Conservation (phyloP, 257 asterid species). For the Handroanthus guayacan region DNA sequence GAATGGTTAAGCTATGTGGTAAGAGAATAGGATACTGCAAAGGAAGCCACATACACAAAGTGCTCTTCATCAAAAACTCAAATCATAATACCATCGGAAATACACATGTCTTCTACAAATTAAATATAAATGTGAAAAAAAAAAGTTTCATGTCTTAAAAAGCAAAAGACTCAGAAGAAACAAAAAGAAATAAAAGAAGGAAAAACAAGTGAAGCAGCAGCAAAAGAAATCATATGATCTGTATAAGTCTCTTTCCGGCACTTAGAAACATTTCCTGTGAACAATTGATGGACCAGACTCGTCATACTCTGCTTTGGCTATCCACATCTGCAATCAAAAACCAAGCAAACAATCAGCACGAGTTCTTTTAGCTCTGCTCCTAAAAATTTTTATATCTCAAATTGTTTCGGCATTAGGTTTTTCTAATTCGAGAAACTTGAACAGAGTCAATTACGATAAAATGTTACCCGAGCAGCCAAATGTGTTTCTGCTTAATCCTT, state of each 20-base stretch:
- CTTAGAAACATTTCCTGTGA: conserved; percentile 69
- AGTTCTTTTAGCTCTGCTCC: neutral
- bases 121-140: conserved; percentile 37
- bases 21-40: neutral
- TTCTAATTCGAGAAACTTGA: no score
- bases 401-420: no score
- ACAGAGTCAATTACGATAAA: neutral
- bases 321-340: conserved; percentile 57
- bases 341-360: neutral
- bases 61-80: conserved; percentile 35
- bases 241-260: conserved; percentile 36
- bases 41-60: neutral
- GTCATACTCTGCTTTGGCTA: conserved; percentile 65
- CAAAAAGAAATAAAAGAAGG: conserved; percentile 8
- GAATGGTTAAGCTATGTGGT: no score
- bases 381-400: neutral
- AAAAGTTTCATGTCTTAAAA: conserved; percentile 39
- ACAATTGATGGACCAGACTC: conserved; percentile 70
- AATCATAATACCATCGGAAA: conserved; percentile 37
- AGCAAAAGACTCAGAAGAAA: conserved; percentile 37
- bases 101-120: conserved; percentile 43
- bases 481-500: no score
- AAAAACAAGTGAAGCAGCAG: conserved; percentile 39
- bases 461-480: no score
- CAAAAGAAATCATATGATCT: conserved; percentile 39